A percentile compares a stretch with the other conserved stretches of the same genome.
Conservation (phyloP, 768 basidiomycete genomes). For the Podaxis mareebaensis region DNA sequence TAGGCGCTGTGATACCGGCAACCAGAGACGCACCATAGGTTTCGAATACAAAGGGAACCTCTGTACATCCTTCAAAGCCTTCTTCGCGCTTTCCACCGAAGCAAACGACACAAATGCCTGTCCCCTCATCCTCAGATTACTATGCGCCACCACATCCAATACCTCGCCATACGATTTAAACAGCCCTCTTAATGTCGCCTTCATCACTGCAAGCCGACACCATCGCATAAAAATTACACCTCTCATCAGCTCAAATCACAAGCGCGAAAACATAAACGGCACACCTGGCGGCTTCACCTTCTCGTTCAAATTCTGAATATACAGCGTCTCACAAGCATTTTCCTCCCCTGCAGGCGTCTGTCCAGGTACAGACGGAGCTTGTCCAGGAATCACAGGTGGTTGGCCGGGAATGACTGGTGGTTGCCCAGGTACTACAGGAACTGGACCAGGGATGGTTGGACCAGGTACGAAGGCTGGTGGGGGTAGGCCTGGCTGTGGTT, state of each 20-base stretch:
- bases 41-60: constrained; percentile 96
- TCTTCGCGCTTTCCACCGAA: constrained; percentile 72
- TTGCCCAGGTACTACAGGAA: neutral
- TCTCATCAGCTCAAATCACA: neutral
- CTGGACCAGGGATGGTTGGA: neutral
- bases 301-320: constrained; percentile 96
- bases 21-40: constrained; percentile 71
- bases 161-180: constrained; percentile 95
- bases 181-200: constrained; percentile 80
- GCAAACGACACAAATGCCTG: constrained; percentile 97
- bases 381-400: constrained; percentile 8
- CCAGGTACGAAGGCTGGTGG: constrained; percentile 2
- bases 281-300: constrained; percentile 81
- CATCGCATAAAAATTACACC: constrained; percentile 3
- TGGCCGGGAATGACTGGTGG: constrained; percentile 6
- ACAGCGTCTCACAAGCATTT: constrained; percentile 78
- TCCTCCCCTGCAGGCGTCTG: constrained; percentile 34
- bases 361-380: neutral
- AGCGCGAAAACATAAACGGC: constrained; percentile 16
- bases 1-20: neutral
- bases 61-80: constrained; percentile 87
- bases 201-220: constrained; percentile 60
- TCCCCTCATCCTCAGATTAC: constrained; percentile 95
- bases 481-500: constrained; percentile 10
- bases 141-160: constrained; percentile 92